Base-by-base conservation (phyloP, 2,329 filamentous ascomycete genomes). In the Pyrenophora graminea region DNA sequence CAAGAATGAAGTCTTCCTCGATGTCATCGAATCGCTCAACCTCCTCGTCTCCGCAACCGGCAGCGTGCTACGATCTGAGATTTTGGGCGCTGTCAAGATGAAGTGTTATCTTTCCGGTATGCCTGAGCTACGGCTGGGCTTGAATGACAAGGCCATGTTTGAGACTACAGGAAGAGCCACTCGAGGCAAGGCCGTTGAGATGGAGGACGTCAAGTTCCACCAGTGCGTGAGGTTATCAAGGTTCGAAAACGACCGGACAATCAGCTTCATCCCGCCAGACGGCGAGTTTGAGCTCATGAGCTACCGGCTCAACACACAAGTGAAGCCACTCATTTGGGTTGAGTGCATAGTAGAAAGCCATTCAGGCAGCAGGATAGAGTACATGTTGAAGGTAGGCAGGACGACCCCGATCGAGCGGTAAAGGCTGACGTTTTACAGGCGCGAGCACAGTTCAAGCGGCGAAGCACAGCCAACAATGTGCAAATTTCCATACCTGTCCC, bases 121-220 rank as follows among this genome's bases (percentile, higher is more conserved):
- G 94, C 94, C 94, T 9, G 94, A 99, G 77, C 77, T 99, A 68
- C 88, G 94, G 23, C 77, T 99, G 43, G 94, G 94, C 4, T 78
- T 99, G 70, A 99, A 99, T 79, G 94, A 99, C 80, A 99, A 99
- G 78, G 94, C 91, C 74, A 99, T 99, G 94, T 99, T 99, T 70
- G 94, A 99, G 78, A 96, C 91, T 3, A 99, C 94, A 0, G 94
- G 94, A 23, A 84, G 94, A 55, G 91, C 93, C 13, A 97, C 93
- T 34, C 81, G 94, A 67, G 94, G 94, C 54, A 99, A 99, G 77
- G 90, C 94, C 8, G 94, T 99, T 58, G 94, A 99, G 78, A 99
- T 99, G 94, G 94, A 99, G 70, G 94, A 99, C 66, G 94, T 99
- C 76, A 99, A 99, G 70, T 99, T 99, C 76, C 94, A 99, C 77